phyloP scores from a whole-genome alignment of 352 stramenopile genomes.

The Phytophthora ohioensis region DNA sequence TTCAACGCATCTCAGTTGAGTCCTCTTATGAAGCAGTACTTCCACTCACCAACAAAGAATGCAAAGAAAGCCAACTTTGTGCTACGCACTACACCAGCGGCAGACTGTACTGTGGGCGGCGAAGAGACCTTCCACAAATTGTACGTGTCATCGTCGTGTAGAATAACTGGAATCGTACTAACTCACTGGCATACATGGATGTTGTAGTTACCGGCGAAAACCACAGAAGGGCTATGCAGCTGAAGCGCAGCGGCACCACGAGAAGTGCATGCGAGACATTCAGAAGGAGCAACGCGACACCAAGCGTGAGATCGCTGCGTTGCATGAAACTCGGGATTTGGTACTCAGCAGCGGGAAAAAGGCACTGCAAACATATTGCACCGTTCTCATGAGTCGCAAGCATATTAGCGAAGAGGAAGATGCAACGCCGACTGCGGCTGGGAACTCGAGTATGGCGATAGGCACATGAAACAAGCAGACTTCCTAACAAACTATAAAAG shows the following conservation, averaged over 20 bases:
- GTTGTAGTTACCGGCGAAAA: conserved; percentile 57
- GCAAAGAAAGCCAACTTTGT: conserved; percentile 79
- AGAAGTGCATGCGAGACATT: conserved; percentile 66
- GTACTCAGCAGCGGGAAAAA: conserved; percentile 81
- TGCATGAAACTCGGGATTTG: conserved; percentile 74
- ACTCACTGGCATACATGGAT: background rate
- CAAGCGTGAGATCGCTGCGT: conserved; percentile 61
- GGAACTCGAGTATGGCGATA: background rate
- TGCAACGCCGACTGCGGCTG: background rate
- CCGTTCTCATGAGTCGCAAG: conserved; percentile 68
- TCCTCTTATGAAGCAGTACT: conserved; percentile 82
- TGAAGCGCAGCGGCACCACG: conserved; percentile 59
- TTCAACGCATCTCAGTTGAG: conserved; percentile 88
- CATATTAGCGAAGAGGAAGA: conserved; percentile 46
- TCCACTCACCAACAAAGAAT: conserved; percentile 63
- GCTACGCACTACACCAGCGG: conserved; percentile 74
- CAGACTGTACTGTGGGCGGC: conserved; percentile 76
- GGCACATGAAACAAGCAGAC: conserved; percentile 5
- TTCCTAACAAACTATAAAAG: background rate
- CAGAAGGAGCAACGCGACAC: conserved; percentile 66
- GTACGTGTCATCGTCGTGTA: conserved; percentile 39
- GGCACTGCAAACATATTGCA: conserved; percentile 75
- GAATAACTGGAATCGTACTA: too few species aligned
- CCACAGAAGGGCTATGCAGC: conserved; percentile 51
- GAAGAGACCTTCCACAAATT: conserved; percentile 85